phyloP scores from a whole-genome alignment of 805 yeast species.

The Metschnikowia continentalis region DNA sequence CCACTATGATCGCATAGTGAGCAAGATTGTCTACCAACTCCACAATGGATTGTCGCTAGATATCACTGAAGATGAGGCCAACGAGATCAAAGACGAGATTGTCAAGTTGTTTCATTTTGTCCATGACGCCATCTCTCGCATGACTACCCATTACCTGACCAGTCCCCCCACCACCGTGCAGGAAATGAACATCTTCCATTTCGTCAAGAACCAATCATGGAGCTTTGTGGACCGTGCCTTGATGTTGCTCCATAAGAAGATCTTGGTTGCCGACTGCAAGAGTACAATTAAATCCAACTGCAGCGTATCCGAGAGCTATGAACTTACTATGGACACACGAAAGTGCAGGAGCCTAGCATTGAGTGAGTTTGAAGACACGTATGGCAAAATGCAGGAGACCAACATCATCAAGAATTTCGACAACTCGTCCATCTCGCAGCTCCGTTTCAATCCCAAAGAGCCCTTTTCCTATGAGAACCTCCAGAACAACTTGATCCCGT shows the following conservation, averaged over 20 bases:
- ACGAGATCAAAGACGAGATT: conserved; percentile 45
- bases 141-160: conserved; percentile 30
- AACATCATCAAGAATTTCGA: conserved; percentile 38
- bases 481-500: conserved; percentile 51
- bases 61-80: conserved; percentile 40
- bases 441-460: conserved; percentile 32
- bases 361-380: conserved; percentile 38
- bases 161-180: conserved; percentile 36
- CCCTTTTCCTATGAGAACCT: conserved; percentile 49
- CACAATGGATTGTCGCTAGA: conserved; percentile 46
- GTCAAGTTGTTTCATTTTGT: conserved; percentile 48
- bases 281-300: background rate
- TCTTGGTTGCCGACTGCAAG: conserved; percentile 30
- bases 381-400: conserved; percentile 34
- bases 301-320: background rate
- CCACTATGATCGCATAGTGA: conserved; percentile 47
- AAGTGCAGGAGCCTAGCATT: conserved; percentile 29
- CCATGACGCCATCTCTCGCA: conserved; percentile 43
- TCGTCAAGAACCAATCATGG: conserved; percentile 47
- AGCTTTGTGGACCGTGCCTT: conserved; percentile 54
- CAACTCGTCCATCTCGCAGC: conserved; percentile 32
- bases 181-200: conserved; percentile 42
- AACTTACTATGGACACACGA: conserved; percentile 4
- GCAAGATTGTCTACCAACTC: conserved; percentile 48
- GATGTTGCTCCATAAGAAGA: conserved; percentile 41